Percentiles rank a stretch among this genome's conserved stretches.
Conservation (phyloP, 2,329 filamentous ascomycete genomes). For the Fusarium sp. region DNA sequence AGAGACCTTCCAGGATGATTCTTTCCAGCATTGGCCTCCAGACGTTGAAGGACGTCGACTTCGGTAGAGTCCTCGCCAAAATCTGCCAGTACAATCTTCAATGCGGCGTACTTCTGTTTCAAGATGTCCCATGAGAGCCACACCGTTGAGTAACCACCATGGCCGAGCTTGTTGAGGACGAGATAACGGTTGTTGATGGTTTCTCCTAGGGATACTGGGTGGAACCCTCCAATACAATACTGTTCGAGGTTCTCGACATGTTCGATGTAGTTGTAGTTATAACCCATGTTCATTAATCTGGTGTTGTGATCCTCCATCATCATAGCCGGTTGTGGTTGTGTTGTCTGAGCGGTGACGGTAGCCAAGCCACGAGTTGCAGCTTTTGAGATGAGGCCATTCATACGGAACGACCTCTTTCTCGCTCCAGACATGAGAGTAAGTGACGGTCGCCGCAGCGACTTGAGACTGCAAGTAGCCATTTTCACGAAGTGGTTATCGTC, state of each 20-base stretch:
- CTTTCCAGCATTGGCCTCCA: conserved; percentile 24
- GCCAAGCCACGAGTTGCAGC: conserved; percentile 32
- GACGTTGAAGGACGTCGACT: conserved; percentile 34
- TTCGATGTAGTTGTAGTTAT: conserved; percentile 42
- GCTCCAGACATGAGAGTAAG: conserved; percentile 32
- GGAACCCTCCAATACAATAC: conserved; percentile 40
- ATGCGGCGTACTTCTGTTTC: conserved; percentile 41
- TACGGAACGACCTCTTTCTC: conserved; percentile 20
- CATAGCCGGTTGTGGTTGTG: conserved; percentile 12
- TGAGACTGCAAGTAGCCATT: conserved; percentile 40
- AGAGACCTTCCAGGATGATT: conserved; percentile 36
- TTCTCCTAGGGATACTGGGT: conserved; percentile 40
- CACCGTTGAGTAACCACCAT: conserved; percentile 45
- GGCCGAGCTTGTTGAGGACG: conserved; percentile 45
- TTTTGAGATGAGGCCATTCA: conserved; percentile 32
- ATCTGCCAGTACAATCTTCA: conserved; percentile 44
- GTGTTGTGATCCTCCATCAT: conserved; percentile 39
- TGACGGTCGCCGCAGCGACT: conserved; percentile 42
- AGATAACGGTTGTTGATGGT: conserved; percentile 44
- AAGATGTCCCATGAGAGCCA: conserved; percentile 45
- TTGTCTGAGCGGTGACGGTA: conserved; percentile 32
- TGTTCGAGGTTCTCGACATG: conserved; percentile 43
- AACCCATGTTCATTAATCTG: conserved; percentile 40
- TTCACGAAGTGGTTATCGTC: conserved; percentile 22
- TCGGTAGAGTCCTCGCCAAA: conserved; percentile 41